These are phyloP conservation scores for Scedosporium dehoogii DNA, from an alignment of 2,329 filamentous ascomycete species.

Conservation along the genomic window DNA sequence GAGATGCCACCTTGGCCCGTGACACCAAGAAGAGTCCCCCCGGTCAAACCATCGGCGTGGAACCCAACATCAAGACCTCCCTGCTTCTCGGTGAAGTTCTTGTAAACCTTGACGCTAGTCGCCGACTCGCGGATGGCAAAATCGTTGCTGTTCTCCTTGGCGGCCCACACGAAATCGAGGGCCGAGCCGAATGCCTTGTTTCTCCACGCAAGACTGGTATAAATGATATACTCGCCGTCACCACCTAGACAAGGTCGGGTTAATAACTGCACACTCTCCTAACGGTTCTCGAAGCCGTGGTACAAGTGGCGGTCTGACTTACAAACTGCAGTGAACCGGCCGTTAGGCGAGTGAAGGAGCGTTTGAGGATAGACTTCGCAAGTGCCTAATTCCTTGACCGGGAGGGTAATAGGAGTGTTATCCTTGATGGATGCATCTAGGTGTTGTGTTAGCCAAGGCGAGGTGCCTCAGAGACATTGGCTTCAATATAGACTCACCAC, in stretches of 20 bases:
- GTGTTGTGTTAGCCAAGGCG: slow-evolving; percentile 28
- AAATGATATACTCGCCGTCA: slow-evolving; percentile 98
- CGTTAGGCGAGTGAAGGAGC: slow-evolving; percentile 90
- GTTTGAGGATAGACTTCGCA: slow-evolving; percentile 97
- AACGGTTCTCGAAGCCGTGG: too few species aligned
- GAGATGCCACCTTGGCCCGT: slow-evolving; percentile 91
- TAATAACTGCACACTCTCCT: neutral
- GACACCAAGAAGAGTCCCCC: slow-evolving; percentile 84
- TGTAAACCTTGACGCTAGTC: slow-evolving; percentile 93
- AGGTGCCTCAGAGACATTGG: neutral
- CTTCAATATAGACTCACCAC: slow-evolving; percentile 23
- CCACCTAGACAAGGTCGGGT: slow-evolving; percentile 30
- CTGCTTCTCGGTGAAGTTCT: slow-evolving; percentile 89
- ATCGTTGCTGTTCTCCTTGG: slow-evolving; percentile 96
- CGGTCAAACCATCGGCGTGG: slow-evolving; percentile 82
- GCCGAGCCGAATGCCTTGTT: slow-evolving; percentile 97
- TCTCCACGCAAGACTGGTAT: slow-evolving; percentile 90
- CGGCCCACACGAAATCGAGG: slow-evolving; percentile 92
- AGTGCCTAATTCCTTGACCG: slow-evolving; percentile 88
- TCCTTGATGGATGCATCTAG: slow-evolving; percentile 68
- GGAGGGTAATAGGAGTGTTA: slow-evolving; percentile 72
- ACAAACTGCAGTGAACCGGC: slow-evolving; percentile 59
- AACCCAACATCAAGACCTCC: slow-evolving; percentile 90
- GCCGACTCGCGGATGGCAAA: slow-evolving; percentile 93
- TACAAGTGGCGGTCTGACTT: slow-evolving; percentile 17